Evolutionary conservation across 495 filamentous ascomycete genomes (phyloP).

Genomic region (Penicillium cinerascens): DNA sequence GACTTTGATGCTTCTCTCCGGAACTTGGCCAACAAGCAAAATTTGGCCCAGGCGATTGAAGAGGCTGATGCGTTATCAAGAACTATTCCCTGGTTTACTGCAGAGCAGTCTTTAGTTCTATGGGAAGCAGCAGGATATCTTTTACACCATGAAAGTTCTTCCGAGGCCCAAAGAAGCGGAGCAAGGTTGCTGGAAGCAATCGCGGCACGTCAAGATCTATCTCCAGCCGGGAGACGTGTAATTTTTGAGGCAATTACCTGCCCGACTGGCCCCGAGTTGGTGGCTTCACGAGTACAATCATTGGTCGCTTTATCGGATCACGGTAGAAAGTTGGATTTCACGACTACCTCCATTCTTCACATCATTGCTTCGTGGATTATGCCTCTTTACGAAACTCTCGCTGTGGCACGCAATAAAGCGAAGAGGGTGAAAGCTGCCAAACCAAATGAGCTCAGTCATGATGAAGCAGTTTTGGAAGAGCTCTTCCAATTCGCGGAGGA

Average conservation of each 20-base stretch:
- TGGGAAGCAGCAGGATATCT: slow-evolving; percentile 44
- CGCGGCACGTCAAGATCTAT: slow-evolving; percentile 41
- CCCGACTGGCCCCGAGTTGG: slow-evolving; percentile 37
- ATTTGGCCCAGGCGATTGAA: slow-evolving; percentile 36
- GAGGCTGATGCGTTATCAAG: slow-evolving; percentile 40
- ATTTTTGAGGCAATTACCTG: slow-evolving; percentile 39
- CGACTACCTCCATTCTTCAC: slow-evolving; percentile 37
- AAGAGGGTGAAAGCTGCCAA: slow-evolving; percentile 51
- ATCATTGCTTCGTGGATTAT: slow-evolving; percentile 41
- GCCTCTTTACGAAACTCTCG: slow-evolving; percentile 38
- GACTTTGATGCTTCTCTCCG: slow-evolving; percentile 39
- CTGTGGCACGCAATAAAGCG: slow-evolving; percentile 36
- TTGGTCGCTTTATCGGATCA: slow-evolving; percentile 45
- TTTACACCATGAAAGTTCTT: slow-evolving; percentile 34
- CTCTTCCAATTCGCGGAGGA: slow-evolving; percentile 74
- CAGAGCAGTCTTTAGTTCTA: slow-evolving; percentile 40
- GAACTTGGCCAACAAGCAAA: slow-evolving; percentile 35
- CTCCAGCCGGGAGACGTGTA: slow-evolving; percentile 30
- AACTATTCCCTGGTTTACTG: slow-evolving; percentile 32
- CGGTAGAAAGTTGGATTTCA: slow-evolving; percentile 46
- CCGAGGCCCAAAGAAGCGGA: slow-evolving; percentile 37
- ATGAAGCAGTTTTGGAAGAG: slow-evolving; percentile 64
- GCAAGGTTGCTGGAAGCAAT: slow-evolving; percentile 38
- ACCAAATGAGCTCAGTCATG: slow-evolving; percentile 42
- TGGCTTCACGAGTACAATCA: slow-evolving; percentile 38